Evolutionary conservation across 495 filamentous ascomycete species (phyloP).

Genomic region (Annulohypoxylon stygium): DNA sequence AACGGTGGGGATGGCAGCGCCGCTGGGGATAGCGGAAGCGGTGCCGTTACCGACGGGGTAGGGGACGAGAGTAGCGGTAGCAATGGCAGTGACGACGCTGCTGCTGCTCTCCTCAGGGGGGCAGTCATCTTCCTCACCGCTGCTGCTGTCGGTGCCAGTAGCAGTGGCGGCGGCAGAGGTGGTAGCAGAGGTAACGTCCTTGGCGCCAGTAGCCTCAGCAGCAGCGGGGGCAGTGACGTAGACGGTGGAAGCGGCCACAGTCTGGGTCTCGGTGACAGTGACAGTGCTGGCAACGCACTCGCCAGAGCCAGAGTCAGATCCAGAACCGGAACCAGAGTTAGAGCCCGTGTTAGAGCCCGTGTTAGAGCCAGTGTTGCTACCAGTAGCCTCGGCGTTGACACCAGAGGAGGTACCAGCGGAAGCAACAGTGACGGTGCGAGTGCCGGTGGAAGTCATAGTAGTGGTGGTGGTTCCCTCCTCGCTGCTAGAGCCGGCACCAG

Average conservation of each 20-base stretch:
- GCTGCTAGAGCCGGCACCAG: constrained; percentile 23
- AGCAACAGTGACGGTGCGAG: constrained; percentile 57
- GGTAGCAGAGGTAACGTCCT: constrained; percentile 23
- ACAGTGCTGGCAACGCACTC: constrained; percentile 53
- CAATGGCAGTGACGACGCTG: constrained; percentile 47
- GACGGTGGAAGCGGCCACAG: constrained; percentile 53
- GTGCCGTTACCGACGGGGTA: constrained; percentile 52
- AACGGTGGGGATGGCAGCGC: constrained; percentile 40
- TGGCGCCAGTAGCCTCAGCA: constrained; percentile 25
- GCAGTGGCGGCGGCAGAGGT: constrained; percentile 17
- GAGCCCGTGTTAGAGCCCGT: constrained; percentile 32
- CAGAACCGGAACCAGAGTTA: constrained; percentile 37
- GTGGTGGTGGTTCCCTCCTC: constrained; percentile 53
- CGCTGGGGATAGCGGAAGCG: constrained; percentile 15
- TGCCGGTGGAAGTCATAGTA: constrained; percentile 57
- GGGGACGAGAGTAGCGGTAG: constrained; percentile 50
- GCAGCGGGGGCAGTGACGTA: constrained; percentile 58
- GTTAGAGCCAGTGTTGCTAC: constrained; percentile 36
- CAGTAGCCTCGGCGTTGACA: constrained; percentile 33
- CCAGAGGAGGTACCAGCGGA: constrained; percentile 30
- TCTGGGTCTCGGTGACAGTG: constrained; percentile 57
- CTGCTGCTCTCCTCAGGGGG: constrained; percentile 50
- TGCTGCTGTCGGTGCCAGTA: constrained; percentile 28
- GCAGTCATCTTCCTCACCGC: constrained; percentile 49
- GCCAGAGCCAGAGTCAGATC: constrained; percentile 35